Evolutionary conservation across 2,329 filamentous ascomycete species (phyloP).

Genomic region (Fusarium verticillioides): DNA sequence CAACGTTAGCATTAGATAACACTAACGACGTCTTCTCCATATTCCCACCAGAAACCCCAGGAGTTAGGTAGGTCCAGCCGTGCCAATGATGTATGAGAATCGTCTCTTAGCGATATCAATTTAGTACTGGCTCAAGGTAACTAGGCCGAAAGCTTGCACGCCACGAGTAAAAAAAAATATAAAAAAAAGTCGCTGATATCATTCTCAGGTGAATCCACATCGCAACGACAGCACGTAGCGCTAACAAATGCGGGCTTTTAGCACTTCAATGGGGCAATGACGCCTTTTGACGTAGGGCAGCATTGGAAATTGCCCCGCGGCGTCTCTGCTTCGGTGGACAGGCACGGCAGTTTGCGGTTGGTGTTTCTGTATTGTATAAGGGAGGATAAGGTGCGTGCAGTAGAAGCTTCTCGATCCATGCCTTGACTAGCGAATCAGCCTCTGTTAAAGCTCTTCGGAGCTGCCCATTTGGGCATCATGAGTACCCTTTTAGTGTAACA

Average conservation of each 20-base stretch:
- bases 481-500: not conserved
- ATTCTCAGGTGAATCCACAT: constrained; percentile 22
- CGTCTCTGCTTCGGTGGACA: constrained; percentile 3
- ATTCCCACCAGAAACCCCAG: not conserved
- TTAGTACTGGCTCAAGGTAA: not conserved
- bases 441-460: constrained; percentile 14
- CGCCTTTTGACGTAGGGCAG: constrained; percentile 23
- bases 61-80: constrained; percentile 7
- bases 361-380: constrained; percentile 4
- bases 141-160: not conserved
- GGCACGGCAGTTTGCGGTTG: constrained; percentile 1
- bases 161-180: not conserved
- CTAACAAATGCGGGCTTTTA: constrained; percentile 24
- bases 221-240: not conserved
- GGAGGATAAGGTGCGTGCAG: not conserved
- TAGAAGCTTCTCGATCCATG: constrained; percentile 34
- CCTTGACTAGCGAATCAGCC: constrained; percentile 3
- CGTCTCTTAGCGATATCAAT: not conserved
- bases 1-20: not conserved
- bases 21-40: constrained; percentile 8
- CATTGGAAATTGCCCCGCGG: constrained; percentile 10
- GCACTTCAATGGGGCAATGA: constrained; percentile 32
- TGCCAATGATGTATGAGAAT: constrained; percentile 14
- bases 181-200: constrained; percentile 25
- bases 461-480: constrained; percentile 20